Conservation (phyloP, 805 yeast species). For the Yamadazyma paraphyllophila region DNA sequence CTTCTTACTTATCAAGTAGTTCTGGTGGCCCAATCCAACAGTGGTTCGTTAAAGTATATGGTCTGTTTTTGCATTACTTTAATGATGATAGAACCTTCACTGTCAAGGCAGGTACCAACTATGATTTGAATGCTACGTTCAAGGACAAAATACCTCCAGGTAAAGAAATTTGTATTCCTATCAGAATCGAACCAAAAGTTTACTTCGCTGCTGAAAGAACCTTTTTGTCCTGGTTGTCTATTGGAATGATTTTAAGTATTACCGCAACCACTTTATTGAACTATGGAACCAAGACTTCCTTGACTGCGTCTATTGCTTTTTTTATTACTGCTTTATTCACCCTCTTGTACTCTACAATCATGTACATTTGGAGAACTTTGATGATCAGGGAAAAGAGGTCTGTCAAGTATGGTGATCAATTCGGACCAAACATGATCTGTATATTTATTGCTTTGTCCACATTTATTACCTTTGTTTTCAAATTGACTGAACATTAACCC, state of each 20-base stretch:
- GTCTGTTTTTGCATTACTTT: conserved; percentile 38
- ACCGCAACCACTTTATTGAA: conserved; percentile 84
- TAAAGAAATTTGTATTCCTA: conserved; percentile 85
- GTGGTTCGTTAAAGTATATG: conserved; percentile 31
- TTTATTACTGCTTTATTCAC: conserved; percentile 76
- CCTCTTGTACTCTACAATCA: conserved; percentile 65
- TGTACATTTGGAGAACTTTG: conserved; percentile 77
- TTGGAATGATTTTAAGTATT: conserved; percentile 82
- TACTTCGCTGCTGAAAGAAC: conserved; percentile 98
- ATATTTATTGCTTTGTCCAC: conserved; percentile 69
- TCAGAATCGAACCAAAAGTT: conserved; percentile 97
- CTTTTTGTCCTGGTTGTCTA: conserved; percentile 88
- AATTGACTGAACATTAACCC: conserved; percentile 46
- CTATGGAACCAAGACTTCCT: conserved; percentile 72
- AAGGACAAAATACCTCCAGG: conserved; percentile 79
- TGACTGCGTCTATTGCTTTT: conserved; percentile 84
- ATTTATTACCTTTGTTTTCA: conserved; percentile 56
- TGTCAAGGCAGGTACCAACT: conserved; percentile 44
- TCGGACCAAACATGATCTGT: conserved; percentile 87
- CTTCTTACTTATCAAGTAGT: conserved; percentile 26
- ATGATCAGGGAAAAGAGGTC: conserved; percentile 82
- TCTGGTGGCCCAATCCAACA: conserved; percentile 32
- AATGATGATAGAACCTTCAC: conserved; percentile 46
- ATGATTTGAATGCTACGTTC: conserved; percentile 42
- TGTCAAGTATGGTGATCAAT: conserved; percentile 78